Percentiles rank a stretch among this genome's conserved stretches.
Evolutionary conservation across 2,329 filamentous ascomycete genomes (phyloP).

Genomic region (Clonostachys solani): DNA sequence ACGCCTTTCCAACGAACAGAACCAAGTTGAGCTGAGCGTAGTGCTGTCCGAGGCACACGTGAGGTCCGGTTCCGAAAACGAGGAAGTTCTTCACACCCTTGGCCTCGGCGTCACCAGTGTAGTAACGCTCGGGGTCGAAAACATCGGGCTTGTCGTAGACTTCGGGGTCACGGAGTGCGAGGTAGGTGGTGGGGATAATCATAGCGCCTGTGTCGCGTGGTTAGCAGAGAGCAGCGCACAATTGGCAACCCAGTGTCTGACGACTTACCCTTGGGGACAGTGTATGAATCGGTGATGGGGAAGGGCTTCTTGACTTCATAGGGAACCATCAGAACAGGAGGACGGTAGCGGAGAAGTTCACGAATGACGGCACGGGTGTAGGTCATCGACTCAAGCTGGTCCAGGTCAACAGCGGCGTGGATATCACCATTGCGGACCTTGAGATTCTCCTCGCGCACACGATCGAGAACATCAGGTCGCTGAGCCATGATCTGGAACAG

Average conservation of each 20-base stretch:
- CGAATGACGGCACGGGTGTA: slow-evolving; percentile 92
- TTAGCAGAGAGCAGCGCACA: neutral
- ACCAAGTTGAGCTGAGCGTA: slow-evolving; percentile 89
- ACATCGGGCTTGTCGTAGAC: slow-evolving; percentile 86
- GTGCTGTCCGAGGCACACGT: slow-evolving; percentile 92
- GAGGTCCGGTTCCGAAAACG: slow-evolving; percentile 91
- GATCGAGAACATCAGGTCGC: slow-evolving; percentile 86
- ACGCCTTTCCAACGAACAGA: slow-evolving; percentile 85
- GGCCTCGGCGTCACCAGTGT: slow-evolving; percentile 81
- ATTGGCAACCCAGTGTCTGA: neutral
- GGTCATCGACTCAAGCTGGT: slow-evolving; percentile 80
- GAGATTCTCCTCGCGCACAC: slow-evolving; percentile 88
- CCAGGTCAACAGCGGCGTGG: slow-evolving; percentile 68
- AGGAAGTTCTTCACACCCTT: slow-evolving; percentile 90
- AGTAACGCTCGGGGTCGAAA: slow-evolving; percentile 90
- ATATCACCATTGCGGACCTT: slow-evolving; percentile 70
- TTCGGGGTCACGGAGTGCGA: slow-evolving; percentile 87
- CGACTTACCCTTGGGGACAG: slow-evolving; percentile 72
- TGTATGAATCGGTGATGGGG: slow-evolving; percentile 82
- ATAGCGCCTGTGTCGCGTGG: slow-evolving; percentile 63
- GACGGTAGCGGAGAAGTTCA: slow-evolving; percentile 88
- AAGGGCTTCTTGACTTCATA: slow-evolving; percentile 94
- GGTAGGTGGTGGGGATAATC: slow-evolving; percentile 89
- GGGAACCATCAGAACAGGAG: slow-evolving; percentile 95
- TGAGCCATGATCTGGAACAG: slow-evolving; percentile 93